phyloP scores from a whole-genome alignment of 805 yeast genomes.

The Kluyveromyces siamensis region DNA sequence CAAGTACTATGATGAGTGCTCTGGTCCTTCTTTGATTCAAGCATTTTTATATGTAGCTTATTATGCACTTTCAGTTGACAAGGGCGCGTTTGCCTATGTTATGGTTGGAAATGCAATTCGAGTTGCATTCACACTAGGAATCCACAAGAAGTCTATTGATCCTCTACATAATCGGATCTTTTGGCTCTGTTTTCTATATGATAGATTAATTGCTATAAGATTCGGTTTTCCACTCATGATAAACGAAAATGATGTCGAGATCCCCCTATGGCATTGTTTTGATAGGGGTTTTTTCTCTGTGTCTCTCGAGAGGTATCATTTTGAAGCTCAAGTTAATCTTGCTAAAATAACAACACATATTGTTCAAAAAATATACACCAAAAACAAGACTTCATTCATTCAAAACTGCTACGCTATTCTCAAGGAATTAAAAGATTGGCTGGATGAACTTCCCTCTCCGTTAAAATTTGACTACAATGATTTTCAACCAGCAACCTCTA shows the following conservation, averaged over 20 bases:
- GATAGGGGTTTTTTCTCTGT: conserved; percentile 1
- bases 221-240: conserved; percentile 14
- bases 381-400: conserved; percentile 10
- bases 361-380: conserved; percentile 12
- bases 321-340: conserved; percentile 12
- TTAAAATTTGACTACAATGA: conserved; percentile 10
- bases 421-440: conserved; percentile 10
- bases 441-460: conserved; percentile 8
- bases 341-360: conserved; percentile 13
- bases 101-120: conserved; percentile 13
- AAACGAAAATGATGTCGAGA: conserved; percentile 11
- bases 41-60: conserved; percentile 12
- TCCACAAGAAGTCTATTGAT: conserved; percentile 7
- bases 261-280: conserved; percentile 7
- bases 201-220: conserved; percentile 12
- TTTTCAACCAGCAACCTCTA: conserved; percentile 5
- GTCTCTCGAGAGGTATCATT: conserved; percentile 10
- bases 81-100: conserved; percentile 9
- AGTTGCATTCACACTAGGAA: conserved; percentile 9
- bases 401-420: conserved; percentile 13
- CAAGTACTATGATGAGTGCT: conserved; percentile 8
- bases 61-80: conserved; percentile 12
- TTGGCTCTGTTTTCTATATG: conserved; percentile 16
- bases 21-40: conserved; percentile 9
- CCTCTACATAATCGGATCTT: conserved; percentile 10